Evolutionary conservation across 2,329 filamentous ascomycete genomes (phyloP).

Genomic region (Fusarium pseudocircinatum): DNA sequence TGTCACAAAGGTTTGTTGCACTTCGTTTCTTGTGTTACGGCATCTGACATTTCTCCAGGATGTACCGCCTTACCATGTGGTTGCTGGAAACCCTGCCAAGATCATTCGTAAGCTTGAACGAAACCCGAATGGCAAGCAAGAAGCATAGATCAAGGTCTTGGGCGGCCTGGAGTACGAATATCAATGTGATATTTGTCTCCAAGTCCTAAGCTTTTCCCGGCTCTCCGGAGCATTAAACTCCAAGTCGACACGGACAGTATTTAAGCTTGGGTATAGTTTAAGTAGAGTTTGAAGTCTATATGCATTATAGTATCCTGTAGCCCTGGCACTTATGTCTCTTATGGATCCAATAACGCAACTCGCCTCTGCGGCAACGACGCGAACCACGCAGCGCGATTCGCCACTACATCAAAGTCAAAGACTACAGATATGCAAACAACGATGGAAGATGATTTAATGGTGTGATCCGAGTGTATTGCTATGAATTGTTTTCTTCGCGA

Average conservation of each 20-base stretch:
- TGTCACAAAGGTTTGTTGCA: slow-evolving; percentile 71
- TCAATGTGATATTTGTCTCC: not conserved
- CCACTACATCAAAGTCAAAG: not conserved
- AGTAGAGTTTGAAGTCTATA: not conserved
- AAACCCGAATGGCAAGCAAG: not conserved
- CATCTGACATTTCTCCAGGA: slow-evolving; percentile 38
- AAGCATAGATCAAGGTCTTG: not conserved
- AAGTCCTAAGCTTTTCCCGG: not conserved
- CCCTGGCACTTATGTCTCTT: not conserved
- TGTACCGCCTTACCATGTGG: slow-evolving; percentile 44
- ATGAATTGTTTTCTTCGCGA: not conserved
- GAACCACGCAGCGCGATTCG: not conserved
- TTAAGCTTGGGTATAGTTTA: not conserved
- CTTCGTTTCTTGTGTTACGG: fast-evolving
- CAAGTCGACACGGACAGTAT: too few relatives aligned
- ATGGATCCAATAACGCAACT: not conserved
- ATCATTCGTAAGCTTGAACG: slow-evolving; percentile 32
- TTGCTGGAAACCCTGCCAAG: slow-evolving; percentile 42
- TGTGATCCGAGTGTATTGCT: not conserved
- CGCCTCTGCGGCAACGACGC: too few relatives aligned
- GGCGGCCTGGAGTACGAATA: not conserved
- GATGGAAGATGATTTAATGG: not conserved
- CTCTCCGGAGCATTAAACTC: not conserved
- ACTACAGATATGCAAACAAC: not conserved
- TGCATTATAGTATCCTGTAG: not conserved